These are phyloP conservation scores for Fraxinus floribunda DNA, from an alignment of 305 asterid species.

Conservation along the genomic window DNA sequence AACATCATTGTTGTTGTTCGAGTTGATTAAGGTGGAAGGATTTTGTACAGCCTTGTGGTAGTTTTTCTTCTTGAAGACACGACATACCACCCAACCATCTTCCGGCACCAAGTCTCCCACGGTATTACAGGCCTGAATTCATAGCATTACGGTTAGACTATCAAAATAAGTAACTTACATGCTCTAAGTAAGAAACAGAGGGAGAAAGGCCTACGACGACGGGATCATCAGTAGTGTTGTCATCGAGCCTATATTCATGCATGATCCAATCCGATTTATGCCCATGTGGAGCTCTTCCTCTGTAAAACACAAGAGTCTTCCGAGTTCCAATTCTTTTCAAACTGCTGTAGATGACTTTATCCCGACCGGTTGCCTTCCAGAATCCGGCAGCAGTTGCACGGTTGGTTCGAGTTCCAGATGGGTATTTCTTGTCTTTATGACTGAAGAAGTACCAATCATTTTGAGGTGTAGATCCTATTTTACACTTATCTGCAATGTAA, in stretches of 20 bases:
- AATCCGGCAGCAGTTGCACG: slow-evolving; percentile 95
- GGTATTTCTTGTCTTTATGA: slow-evolving; percentile 94
- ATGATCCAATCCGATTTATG: slow-evolving; percentile 94
- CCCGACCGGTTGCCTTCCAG: slow-evolving; percentile 98
- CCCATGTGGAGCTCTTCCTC: slow-evolving; percentile 95
- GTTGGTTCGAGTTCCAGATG: slow-evolving; percentile 87
- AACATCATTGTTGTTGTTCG: slow-evolving; percentile 51
- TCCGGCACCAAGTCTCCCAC: slow-evolving; percentile 46
- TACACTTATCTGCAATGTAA: slow-evolving; percentile 59
- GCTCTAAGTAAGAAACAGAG: neutral
- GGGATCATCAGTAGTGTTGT: slow-evolving; percentile 35
- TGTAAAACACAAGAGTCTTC: slow-evolving; percentile 82
- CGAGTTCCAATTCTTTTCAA: slow-evolving; percentile 78
- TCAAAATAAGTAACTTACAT: neutral
- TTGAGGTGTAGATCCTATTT: slow-evolving; percentile 88
- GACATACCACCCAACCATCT: slow-evolving; percentile 95
- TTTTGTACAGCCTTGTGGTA: slow-evolving; percentile 69
- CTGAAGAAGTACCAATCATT: slow-evolving; percentile 97
- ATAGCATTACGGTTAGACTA: neutral
- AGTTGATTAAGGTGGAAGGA: slow-evolving; percentile 27
- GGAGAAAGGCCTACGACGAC: neutral
- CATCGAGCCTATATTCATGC: slow-evolving; percentile 90
- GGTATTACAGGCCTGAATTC: slow-evolving; percentile 34
- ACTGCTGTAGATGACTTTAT: slow-evolving; percentile 74
- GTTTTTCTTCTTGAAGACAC: slow-evolving; percentile 96